Percentiles rank a stretch among this genome's conserved stretches.
Evolutionary conservation across 345 rosid species (phyloP).

Genomic region (Moringa oleifera): DNA sequence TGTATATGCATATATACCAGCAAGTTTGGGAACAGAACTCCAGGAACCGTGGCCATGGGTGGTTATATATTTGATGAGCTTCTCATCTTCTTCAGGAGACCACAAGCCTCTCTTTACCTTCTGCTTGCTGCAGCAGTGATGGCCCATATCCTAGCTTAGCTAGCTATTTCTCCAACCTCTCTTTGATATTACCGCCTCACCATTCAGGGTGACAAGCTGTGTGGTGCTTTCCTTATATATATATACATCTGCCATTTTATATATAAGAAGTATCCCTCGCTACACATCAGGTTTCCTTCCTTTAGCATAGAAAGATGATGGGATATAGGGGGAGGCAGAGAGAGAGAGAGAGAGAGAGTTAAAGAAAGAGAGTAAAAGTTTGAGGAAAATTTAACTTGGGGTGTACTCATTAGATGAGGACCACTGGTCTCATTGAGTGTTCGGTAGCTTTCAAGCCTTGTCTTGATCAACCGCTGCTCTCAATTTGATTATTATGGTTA

Average conservation of each 20-base stretch:
- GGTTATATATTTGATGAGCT: slow-evolving; percentile 34
- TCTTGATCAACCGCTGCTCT: slow-evolving; percentile 12
- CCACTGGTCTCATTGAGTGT: slow-evolving; percentile 28
- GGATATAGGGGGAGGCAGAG: background rate
- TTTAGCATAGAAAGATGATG: background rate
- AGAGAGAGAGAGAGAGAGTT: background rate
- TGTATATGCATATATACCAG: slow-evolving; percentile 26
- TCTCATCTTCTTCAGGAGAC: slow-evolving; percentile 74
- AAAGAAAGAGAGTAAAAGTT: background rate
- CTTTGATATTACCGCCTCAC: background rate
- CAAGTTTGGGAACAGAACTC: slow-evolving; percentile 56
- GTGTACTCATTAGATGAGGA: slow-evolving; percentile 25
- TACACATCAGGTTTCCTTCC: background rate
- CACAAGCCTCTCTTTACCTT: slow-evolving; percentile 64
- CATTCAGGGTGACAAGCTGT: background rate
- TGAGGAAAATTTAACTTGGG: slow-evolving; percentile 14
- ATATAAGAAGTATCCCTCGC: no score
- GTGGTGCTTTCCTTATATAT: background rate
- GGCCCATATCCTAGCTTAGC: slow-evolving; percentile 29
- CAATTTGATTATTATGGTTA: no score
- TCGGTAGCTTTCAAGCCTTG: slow-evolving; percentile 16
- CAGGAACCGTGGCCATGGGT: slow-evolving; percentile 51
- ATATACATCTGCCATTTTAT: background rate
- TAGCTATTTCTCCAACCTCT: background rate
- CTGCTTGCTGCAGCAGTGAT: slow-evolving; percentile 59